Percentiles rank a stretch among this genome's conserved stretches.
Evolutionary conservation across 192 early-diverging fungal species (phyloP).

Genomic region (Podila epicladia): DNA sequence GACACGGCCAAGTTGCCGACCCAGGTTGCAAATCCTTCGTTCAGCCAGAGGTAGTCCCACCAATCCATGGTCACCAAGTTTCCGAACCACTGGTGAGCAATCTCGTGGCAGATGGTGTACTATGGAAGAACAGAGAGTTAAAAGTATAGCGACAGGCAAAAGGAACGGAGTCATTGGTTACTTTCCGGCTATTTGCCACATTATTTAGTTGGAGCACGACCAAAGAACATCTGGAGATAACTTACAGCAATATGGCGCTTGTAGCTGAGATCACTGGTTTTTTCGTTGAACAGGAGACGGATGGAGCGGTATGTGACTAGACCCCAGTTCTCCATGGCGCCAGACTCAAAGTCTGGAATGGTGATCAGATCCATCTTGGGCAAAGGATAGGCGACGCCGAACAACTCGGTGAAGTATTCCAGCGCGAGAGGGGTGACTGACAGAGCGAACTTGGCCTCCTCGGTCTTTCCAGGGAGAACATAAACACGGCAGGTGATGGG

Average conservation of each 20-base stretch:
- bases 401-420: slow-evolving; percentile 90
- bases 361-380: slow-evolving; percentile 92
- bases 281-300: slow-evolving; percentile 86
- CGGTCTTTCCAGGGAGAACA: slow-evolving; percentile 79
- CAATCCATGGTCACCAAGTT: slow-evolving; percentile 97
- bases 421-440: slow-evolving; percentile 78
- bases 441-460: slow-evolving; percentile 86
- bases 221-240: neutral
- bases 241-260: slow-evolving; percentile 82
- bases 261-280: slow-evolving; percentile 72
- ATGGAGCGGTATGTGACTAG: slow-evolving; percentile 91
- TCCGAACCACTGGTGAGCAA: slow-evolving; percentile 92
- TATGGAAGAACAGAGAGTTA: neutral
- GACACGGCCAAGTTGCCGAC: slow-evolving; percentile 90
- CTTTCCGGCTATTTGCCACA: too few relatives aligned
- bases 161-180: too few relatives aligned
- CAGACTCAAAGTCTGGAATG: slow-evolving; percentile 91
- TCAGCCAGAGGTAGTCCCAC: slow-evolving; percentile 97
- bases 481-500: slow-evolving; percentile 89
- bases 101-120: slow-evolving; percentile 92
- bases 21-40: slow-evolving; percentile 98
- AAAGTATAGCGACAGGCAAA: neutral
- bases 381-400: slow-evolving; percentile 90
- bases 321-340: slow-evolving; percentile 98
- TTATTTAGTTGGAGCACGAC: neutral